phyloP scores from a whole-genome alignment of 1,284 basidiomycete genomes.

The Flammula alnicola region DNA sequence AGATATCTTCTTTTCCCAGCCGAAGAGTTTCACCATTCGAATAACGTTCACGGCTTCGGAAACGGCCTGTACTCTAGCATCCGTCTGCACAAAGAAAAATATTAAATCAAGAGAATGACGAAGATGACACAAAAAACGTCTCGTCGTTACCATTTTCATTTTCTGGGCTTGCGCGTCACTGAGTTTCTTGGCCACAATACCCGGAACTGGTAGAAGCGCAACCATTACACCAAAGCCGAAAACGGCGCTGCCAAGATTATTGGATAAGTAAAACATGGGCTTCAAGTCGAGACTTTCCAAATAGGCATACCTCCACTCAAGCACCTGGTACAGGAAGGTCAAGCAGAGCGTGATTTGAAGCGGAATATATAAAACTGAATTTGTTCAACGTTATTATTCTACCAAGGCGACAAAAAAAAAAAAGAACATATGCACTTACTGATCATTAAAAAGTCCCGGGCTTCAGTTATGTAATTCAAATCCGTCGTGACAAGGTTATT shows the following conservation, averaged over 20 bases:
- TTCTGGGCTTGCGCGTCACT: slow-evolving; percentile 28
- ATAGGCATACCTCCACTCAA: slow-evolving; percentile 42
- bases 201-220: slow-evolving; percentile 39
- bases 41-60: slow-evolving; percentile 39
- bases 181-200: slow-evolving; percentile 31
- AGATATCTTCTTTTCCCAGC: slow-evolving; percentile 64
- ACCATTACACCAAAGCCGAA: slow-evolving; percentile 55
- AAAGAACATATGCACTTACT: background rate
- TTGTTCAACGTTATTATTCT: too few species aligned
- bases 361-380: slow-evolving; percentile 45
- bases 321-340: slow-evolving; percentile 49
- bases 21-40: slow-evolving; percentile 55
- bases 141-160: slow-evolving; percentile 14
- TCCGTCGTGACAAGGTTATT: slow-evolving; percentile 60
- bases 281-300: background rate
- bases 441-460: slow-evolving; percentile 44
- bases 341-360: slow-evolving; percentile 47
- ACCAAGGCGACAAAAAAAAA: background rate
- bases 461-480: slow-evolving; percentile 47
- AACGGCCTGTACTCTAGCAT: slow-evolving; percentile 49
- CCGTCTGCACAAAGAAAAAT: slow-evolving; percentile 28
- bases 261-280: background rate
- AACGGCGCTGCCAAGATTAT: slow-evolving; percentile 37
- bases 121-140: slow-evolving; percentile 45
- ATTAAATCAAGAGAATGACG: slow-evolving; percentile 43